phyloP scores from a whole-genome alignment of 768 basidiomycete genomes.

The Phaeotremella skinneri region DNA sequence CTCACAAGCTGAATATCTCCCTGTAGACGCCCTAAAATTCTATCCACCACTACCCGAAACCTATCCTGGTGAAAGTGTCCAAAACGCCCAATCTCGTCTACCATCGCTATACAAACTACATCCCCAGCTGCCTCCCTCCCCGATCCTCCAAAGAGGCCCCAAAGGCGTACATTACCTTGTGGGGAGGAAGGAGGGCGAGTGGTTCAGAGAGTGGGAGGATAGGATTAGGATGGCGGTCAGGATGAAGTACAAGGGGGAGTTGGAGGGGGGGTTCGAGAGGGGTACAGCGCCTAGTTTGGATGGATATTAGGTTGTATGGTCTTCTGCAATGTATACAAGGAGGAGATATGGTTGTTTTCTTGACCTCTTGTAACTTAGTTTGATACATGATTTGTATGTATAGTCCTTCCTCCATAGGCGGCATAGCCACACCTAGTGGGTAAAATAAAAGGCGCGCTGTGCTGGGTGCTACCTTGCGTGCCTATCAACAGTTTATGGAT shows the following conservation, averaged over 20 bases:
- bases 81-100: constrained; percentile 24
- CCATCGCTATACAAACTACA: constrained; percentile 27
- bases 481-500: too few relatives aligned
- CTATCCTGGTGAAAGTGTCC: constrained; percentile 24
- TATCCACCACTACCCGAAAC: constrained; percentile 39
- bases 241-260: constrained; percentile 32
- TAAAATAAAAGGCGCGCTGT: too few relatives aligned
- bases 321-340: too few relatives aligned
- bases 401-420: too few relatives aligned
- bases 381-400: too few relatives aligned
- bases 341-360: too few relatives aligned
- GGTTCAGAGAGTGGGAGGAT: constrained; percentile 75
- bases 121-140: constrained; percentile 26
- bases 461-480: too few relatives aligned
- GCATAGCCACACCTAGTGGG: too few relatives aligned
- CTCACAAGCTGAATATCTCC: constrained; percentile 10
- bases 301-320: constrained; percentile 32
- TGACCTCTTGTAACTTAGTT: too few relatives aligned
- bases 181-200: constrained; percentile 70
- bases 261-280: constrained; percentile 21
- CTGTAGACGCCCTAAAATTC: constrained; percentile 31
- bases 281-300: constrained; percentile 17
- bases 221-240: constrained; percentile 64
- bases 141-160: constrained; percentile 43
- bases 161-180: constrained; percentile 52